phyloP scores from a whole-genome alignment of 208 protist genomes.

The Crithidia sp. region DNA sequence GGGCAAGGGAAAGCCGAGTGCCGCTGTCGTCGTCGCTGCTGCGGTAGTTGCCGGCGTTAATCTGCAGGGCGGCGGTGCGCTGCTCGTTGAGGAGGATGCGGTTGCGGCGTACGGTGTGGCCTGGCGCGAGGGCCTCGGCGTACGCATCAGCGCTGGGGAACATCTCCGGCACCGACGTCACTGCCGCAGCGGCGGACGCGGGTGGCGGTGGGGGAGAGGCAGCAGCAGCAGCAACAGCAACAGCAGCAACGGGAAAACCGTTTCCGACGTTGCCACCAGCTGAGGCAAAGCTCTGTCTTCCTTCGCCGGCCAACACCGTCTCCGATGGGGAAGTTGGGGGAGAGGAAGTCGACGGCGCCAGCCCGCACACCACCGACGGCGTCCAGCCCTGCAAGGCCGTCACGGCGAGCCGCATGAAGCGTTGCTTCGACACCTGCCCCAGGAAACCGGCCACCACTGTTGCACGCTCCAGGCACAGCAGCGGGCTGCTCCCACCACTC shows the following conservation, averaged over 20 bases:
- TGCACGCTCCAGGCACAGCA: constrained; percentile 33
- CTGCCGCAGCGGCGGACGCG: background rate
- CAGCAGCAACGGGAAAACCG: too few relatives aligned
- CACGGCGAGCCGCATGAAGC: constrained; percentile 46
- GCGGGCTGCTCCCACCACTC: background rate
- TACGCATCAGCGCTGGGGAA: constrained; percentile 58
- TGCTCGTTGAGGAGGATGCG: constrained; percentile 55
- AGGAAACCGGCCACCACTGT: constrained; percentile 58
- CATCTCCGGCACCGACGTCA: constrained; percentile 12
- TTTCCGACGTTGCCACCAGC: background rate
- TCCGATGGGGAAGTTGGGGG: background rate
- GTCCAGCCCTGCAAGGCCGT: constrained; percentile 27
- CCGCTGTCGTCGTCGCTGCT: constrained; percentile 50
- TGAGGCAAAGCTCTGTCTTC: background rate
- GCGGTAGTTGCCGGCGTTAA: constrained; percentile 32
- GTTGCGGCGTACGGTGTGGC: constrained; percentile 49
- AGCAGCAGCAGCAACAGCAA: too few relatives aligned
- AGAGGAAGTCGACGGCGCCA: background rate
- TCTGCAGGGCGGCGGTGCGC: constrained; percentile 40
- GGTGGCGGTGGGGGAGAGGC: background rate
- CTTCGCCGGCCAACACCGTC: background rate
- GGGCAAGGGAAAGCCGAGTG: constrained; percentile 51
- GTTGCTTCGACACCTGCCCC: constrained; percentile 67
- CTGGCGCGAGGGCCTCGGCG: constrained; percentile 43
- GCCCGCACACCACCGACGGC: background rate